phyloP scores from a whole-genome alignment of 2,329 filamentous ascomycete genomes.

The Aspergillus neoniger region DNA sequence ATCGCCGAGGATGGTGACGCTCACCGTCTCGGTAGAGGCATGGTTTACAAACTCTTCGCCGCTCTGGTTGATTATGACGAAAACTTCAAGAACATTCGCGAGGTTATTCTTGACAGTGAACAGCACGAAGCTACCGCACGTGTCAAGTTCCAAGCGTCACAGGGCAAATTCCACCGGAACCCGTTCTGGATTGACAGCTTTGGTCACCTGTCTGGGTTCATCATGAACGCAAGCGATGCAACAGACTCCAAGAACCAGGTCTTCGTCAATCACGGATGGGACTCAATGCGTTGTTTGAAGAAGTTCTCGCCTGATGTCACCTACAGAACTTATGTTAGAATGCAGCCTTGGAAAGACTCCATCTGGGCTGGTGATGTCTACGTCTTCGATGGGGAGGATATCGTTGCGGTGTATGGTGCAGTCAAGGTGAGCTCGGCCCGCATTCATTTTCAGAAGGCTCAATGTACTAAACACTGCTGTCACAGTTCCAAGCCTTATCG shows the following conservation, averaged over 20 bases:
- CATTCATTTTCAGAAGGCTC: neutral
- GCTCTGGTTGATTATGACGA: slow-evolving; percentile 59
- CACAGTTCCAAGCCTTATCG: slow-evolving; percentile 45
- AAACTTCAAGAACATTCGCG: slow-evolving; percentile 60
- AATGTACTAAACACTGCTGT: slow-evolving; percentile 1
- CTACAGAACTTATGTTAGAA: slow-evolving; percentile 63
- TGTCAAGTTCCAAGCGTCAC: slow-evolving; percentile 57
- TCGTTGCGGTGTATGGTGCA: slow-evolving; percentile 53
- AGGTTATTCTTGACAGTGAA: slow-evolving; percentile 60
- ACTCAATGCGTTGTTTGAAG: slow-evolving; percentile 59
- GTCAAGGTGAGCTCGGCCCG: slow-evolving; percentile 43
- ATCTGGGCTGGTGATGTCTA: slow-evolving; percentile 63
- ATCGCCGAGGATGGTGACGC: slow-evolving; percentile 67
- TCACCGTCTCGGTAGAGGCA: slow-evolving; percentile 71
- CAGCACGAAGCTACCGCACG: slow-evolving; percentile 58
- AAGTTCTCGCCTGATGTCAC: slow-evolving; percentile 54
- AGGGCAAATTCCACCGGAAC: slow-evolving; percentile 59
- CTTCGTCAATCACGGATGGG: slow-evolving; percentile 65
- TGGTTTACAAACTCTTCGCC: slow-evolving; percentile 75
- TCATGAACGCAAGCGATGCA: slow-evolving; percentile 61
- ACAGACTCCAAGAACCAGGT: slow-evolving; percentile 62
- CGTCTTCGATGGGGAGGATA: slow-evolving; percentile 60
- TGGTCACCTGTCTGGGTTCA: slow-evolving; percentile 61
- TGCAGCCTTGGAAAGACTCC: slow-evolving; percentile 55
- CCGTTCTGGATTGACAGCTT: slow-evolving; percentile 63